Evolutionary conservation across 106 monocot species (phyloP), one percentile per base, ranked within the genome.

Genomic region (Acanthochlamys bracteata): DNA sequence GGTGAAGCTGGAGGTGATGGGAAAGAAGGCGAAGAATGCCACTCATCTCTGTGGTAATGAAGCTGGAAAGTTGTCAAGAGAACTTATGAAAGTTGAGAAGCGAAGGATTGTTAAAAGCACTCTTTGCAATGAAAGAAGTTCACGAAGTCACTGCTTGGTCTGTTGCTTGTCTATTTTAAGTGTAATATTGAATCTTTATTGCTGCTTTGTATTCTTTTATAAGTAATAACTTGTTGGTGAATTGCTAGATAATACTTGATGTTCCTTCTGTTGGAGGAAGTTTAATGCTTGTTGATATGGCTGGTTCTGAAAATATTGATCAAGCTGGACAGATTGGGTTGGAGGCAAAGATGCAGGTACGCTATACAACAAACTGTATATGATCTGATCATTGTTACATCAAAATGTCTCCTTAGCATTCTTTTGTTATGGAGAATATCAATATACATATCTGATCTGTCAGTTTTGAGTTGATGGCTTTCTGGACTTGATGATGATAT

Each of bases 281-380:
- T 64, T 55, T 98, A 41, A 88, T 98, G 96, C 96, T 98, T 39
- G 96, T 98, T 40, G 96, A 98, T 72, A 98, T 98, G 96, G 96
- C 96, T 11, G 96, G 96, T 19, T 91, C 96, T 20, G 96, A 98
- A 63, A 98, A 98, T 63, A 91, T 98, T 9, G 96, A 98, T 68
- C 91, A 91, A 70, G 91, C 96, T 49, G 96, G 91, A 7, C 96
- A 91, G 77, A 76, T 61, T 68, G 96, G 96, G 33, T 73, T 91
- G 53, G 91, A 98, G 66, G 96, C 96, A 55, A 98, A 98, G 79
- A 80, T 98, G 69, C 91, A 98, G 88, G 90, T 22, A 55, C 3
- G 3, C 8, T 55, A 3, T 55, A 21, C 55, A 20, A 20, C 20
- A 13, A 12, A 4, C 17, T 49, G 15, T 49, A 49, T 13, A 43